phyloP scores from a whole-genome alignment of 2,329 filamentous ascomycete species.

The Penicillium aurantiogriseum region DNA sequence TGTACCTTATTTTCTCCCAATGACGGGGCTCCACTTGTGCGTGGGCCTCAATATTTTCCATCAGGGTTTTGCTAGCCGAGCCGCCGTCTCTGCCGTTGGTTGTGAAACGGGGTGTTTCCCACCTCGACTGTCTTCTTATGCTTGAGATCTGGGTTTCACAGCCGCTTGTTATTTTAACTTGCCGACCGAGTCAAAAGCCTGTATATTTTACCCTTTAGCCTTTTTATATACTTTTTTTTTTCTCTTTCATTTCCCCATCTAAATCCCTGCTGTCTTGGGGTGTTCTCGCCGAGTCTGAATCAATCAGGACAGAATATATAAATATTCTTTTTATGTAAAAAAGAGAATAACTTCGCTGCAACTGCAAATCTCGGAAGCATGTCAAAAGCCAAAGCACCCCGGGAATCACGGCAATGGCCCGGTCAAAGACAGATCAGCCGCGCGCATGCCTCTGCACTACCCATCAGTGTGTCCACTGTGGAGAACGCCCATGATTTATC shows the following conservation, averaged over 20 bases:
- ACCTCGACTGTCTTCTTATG: neutral
- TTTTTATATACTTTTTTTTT: neutral
- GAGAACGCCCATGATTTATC: constrained; percentile 13
- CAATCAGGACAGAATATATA: neutral
- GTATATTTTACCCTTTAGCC: neutral
- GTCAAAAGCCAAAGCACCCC: constrained; percentile 5
- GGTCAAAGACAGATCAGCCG: constrained; percentile 19
- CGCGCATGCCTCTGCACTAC: constrained; percentile 17
- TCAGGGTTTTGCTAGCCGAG: constrained; percentile 24
- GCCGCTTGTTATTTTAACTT: constrained; percentile 11
- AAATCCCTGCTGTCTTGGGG: neutral
- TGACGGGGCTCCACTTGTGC: constrained; percentile 7
- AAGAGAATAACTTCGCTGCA: neutral
- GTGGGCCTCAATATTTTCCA: constrained; percentile 8
- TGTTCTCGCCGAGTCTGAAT: neutral
- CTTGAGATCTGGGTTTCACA: constrained; percentile 15
- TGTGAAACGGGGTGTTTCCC: constrained; percentile 15
- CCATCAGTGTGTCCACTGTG: constrained; percentile 13
- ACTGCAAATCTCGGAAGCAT: neutral
- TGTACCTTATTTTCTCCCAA: neutral
- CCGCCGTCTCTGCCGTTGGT: constrained; percentile 18
- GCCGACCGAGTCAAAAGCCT: constrained; percentile 3
- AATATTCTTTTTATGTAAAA: too few species aligned
- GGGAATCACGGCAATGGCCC: constrained; percentile 4
- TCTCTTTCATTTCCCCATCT: neutral